phyloP scores from a whole-genome alignment of 306 rosid species.

The Malus fusca region DNA sequence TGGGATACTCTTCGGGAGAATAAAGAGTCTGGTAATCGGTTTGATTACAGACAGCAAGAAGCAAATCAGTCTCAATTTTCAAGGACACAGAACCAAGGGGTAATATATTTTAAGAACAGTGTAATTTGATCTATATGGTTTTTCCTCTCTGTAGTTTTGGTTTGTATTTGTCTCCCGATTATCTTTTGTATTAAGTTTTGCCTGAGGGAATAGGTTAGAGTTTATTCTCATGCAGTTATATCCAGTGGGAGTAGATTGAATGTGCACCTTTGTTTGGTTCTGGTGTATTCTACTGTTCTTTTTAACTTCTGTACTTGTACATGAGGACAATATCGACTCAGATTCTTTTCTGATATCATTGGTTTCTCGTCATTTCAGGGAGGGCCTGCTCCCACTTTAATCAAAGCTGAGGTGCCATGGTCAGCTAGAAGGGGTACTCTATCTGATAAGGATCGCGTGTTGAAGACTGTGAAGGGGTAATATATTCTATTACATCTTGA shows the following conservation, averaged over 20 bases:
- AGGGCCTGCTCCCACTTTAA: conserved; percentile 63
- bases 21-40: conserved; percentile 54
- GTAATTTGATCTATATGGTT: not conserved
- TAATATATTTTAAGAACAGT: conserved; percentile 7
- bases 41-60: conserved; percentile 53
- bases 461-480: conserved; percentile 96
- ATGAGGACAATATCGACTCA: not conserved
- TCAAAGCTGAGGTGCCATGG: conserved; percentile 96
- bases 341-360: not conserved
- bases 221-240: not conserved
- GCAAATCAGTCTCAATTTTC: conserved; percentile 46
- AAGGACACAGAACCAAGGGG: conserved; percentile 60
- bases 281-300: not conserved
- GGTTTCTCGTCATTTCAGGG: conserved; percentile 42
- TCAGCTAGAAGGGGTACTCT: conserved; percentile 76
- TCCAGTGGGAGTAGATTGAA: not conserved
- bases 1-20: conserved; percentile 59
- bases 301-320: not conserved
- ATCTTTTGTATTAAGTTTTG: not conserved
- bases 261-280: not conserved
- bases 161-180: not conserved
- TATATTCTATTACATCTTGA: not conserved
- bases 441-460: conserved; percentile 85
- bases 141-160: not conserved
- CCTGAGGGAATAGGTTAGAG: not conserved